These are phyloP conservation scores for Brettanomyces custersianus DNA, from an alignment of 805 yeast species.

Conservation along the genomic window DNA sequence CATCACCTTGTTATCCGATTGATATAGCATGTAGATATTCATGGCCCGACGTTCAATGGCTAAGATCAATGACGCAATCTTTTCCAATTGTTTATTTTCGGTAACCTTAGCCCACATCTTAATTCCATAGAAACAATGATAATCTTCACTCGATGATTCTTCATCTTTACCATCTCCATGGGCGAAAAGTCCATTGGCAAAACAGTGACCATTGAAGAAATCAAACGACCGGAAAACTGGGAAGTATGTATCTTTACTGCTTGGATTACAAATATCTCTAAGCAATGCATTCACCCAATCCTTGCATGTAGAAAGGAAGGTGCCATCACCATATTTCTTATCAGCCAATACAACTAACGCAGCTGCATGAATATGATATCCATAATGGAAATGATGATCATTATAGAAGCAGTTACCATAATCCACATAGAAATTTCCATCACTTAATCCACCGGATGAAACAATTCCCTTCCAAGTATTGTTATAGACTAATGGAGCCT, in stretches of 20 bases:
- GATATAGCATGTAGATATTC: slow-evolving; percentile 45
- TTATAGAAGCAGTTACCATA: slow-evolving; percentile 73
- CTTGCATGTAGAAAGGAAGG: slow-evolving; percentile 39
- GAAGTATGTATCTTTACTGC: slow-evolving; percentile 40
- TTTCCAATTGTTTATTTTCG: slow-evolving; percentile 42
- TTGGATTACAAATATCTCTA: slow-evolving; percentile 63
- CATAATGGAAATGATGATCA: slow-evolving; percentile 86
- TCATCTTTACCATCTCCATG: slow-evolving; percentile 64
- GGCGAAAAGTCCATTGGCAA: slow-evolving; percentile 62
- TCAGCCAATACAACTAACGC: slow-evolving; percentile 70
- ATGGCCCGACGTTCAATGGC: slow-evolving; percentile 46
- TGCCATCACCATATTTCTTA: slow-evolving; percentile 34
- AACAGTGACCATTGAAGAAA: slow-evolving; percentile 66
- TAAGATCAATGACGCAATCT: slow-evolving; percentile 50
- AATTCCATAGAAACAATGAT: slow-evolving; percentile 59
- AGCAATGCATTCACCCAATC: slow-evolving; percentile 54
- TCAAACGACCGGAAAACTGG: slow-evolving; percentile 62
- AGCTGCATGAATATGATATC: slow-evolving; percentile 76
- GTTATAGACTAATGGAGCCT: slow-evolving; percentile 70
- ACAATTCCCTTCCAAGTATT: slow-evolving; percentile 70
- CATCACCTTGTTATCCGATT: slow-evolving; percentile 37
- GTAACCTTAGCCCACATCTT: slow-evolving; percentile 59
- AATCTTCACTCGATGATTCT: slow-evolving; percentile 66
- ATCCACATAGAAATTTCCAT: slow-evolving; percentile 32
- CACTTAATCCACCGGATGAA: slow-evolving; percentile 47